phyloP scores from a whole-genome alignment of 208 protist genomes.

The Leishmania major region DNA sequence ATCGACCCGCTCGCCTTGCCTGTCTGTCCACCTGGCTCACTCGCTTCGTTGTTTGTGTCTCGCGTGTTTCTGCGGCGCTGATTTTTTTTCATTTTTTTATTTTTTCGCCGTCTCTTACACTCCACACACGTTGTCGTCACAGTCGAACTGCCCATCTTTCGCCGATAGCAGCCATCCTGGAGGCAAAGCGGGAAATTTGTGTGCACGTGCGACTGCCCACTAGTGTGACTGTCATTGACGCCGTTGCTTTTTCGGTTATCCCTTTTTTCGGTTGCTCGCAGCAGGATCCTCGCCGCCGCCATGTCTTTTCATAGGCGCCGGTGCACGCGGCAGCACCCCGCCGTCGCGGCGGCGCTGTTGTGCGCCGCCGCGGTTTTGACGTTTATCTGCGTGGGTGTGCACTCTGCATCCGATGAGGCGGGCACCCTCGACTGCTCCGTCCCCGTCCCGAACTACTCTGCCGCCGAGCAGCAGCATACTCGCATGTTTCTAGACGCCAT shows the following conservation, averaged over 20 bases:
- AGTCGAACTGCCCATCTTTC: neutral
- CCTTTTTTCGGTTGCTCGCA: neutral
- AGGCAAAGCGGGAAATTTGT: neutral
- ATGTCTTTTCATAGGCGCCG: slow-evolving; percentile 5
- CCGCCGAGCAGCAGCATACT: slow-evolving; percentile 15
- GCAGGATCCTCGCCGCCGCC: slow-evolving; percentile 2
- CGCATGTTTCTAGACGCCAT: slow-evolving; percentile 22
- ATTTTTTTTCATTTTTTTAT: neutral
- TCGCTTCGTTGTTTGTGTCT: neutral
- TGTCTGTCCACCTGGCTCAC: neutral
- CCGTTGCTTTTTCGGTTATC: neutral
- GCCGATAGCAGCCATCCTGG: neutral
- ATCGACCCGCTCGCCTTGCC: neutral
- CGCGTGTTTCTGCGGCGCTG: neutral
- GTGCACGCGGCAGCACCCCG: neutral
- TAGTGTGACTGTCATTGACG: neutral
- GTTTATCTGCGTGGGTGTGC: slow-evolving; percentile 3
- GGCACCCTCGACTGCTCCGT: neutral
- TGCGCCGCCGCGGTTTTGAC: slow-evolving; percentile 13
- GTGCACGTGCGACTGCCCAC: neutral
- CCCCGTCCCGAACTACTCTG: slow-evolving; percentile 15
- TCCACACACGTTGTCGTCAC: neutral
- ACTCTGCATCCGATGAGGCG: neutral
- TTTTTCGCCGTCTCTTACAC: neutral
- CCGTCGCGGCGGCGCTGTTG: slow-evolving; percentile 10